A percentile compares a stretch with the other conserved stretches of the same genome.
Evolutionary conservation across 2,329 filamentous ascomycete genomes (phyloP).

Genomic region (Apiospora pterosperma): DNA sequence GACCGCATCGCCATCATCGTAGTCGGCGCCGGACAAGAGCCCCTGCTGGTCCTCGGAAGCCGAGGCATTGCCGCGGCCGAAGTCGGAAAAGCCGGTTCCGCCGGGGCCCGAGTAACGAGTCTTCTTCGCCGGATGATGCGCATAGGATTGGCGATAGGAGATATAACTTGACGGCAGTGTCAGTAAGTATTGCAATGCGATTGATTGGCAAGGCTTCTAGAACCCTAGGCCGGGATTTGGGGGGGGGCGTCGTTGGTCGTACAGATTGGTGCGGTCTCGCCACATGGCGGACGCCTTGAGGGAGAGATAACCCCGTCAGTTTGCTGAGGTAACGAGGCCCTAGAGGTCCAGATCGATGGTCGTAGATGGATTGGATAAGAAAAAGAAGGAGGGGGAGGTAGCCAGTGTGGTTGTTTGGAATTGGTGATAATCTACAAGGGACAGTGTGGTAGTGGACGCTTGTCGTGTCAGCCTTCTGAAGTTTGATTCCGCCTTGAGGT

Average conservation of each 20-base stretch:
- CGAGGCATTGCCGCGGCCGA: slow-evolving; percentile 47
- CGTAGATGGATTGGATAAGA: background rate
- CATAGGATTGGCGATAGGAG: slow-evolving; percentile 97
- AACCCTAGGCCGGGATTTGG: background rate
- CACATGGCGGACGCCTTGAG: slow-evolving; percentile 72
- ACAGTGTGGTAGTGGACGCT: background rate
- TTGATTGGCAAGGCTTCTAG: background rate
- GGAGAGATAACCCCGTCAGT: slow-evolving; percentile 18
- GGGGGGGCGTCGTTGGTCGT: slow-evolving; percentile 31
- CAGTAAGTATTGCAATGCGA: background rate
- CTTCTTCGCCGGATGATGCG: slow-evolving; percentile 89
- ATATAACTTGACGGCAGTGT: slow-evolving; percentile 61
- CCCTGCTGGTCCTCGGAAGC: slow-evolving; percentile 61
- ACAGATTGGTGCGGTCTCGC: slow-evolving; percentile 99
- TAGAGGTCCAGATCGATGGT: slow-evolving; percentile 4
- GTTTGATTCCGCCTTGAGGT: background rate
- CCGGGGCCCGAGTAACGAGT: slow-evolving; percentile 59
- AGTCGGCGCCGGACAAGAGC: slow-evolving; percentile 76
- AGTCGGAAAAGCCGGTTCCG: slow-evolving; percentile 58
- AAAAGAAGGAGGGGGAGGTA: background rate
- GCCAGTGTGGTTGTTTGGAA: background rate
- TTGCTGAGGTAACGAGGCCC: slow-evolving; percentile 11
- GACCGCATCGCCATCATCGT: slow-evolving; percentile 87
- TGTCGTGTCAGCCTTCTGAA: slow-evolving; percentile 1
- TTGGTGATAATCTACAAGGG: slow-evolving; percentile 6